A percentile compares a stretch with the other conserved stretches of the same genome.
Evolutionary conservation across 768 basidiomycete species (phyloP).

Genomic region (Coprinopsis sp.): DNA sequence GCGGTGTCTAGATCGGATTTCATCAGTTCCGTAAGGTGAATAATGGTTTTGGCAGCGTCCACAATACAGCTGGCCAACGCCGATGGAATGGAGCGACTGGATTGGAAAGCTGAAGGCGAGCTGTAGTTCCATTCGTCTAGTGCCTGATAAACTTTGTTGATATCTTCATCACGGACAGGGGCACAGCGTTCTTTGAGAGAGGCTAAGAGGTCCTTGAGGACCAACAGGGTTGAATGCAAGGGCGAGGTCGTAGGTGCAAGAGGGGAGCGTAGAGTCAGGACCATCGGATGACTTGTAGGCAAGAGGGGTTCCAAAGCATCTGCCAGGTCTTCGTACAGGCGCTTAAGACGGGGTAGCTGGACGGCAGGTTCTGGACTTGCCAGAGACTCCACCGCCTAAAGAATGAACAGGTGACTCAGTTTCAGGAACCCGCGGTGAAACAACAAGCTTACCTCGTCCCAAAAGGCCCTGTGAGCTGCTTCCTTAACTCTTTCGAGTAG

Average conservation of each 20-base stretch:
- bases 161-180: conserved; percentile 52
- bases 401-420: neutral
- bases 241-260: conserved; percentile 67
- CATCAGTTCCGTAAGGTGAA: conserved; percentile 58
- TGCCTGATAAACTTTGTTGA: conserved; percentile 38
- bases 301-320: conserved; percentile 52
- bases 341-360: conserved; percentile 56
- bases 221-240: conserved; percentile 48
- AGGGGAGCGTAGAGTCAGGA: conserved; percentile 51
- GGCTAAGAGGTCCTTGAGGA: conserved; percentile 50
- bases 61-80: conserved; percentile 46
- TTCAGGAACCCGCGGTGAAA: neutral
- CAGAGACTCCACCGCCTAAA: conserved; percentile 51
- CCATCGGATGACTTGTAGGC: conserved; percentile 46
- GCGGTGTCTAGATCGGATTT: conserved; percentile 64
- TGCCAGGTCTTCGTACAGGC: conserved; percentile 50
- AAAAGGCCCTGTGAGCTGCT: conserved; percentile 64
- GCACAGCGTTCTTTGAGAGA: conserved; percentile 61
- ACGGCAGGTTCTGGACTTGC: conserved; percentile 53
- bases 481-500: conserved; percentile 42
- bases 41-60: conserved; percentile 41
- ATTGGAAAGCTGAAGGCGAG: neutral
- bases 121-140: conserved; percentile 10
- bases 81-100: conserved; percentile 3
- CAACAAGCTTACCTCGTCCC: conserved; percentile 56